Percentiles rank a stretch among this genome's conserved stretches.
Evolutionary conservation across 208 protist genomes (phyloP).

Genomic region (Entamoeba histolytica): DNA sequence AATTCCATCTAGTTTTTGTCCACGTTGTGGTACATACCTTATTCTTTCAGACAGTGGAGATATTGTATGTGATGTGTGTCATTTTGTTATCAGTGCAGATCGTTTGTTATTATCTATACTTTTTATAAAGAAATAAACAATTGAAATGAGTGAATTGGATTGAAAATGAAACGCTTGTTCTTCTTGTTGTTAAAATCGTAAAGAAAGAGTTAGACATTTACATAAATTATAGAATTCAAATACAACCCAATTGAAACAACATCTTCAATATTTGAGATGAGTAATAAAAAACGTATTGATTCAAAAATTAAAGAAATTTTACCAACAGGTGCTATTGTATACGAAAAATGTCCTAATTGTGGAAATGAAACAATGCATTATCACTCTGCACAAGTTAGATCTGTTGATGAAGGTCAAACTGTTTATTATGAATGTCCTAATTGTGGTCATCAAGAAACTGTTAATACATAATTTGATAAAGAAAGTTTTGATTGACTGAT

Average conservation of each 20-base stretch:
- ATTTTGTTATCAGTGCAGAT: background rate
- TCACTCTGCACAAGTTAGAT: background rate
- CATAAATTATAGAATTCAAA: background rate
- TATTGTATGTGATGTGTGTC: background rate
- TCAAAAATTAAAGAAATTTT: background rate
- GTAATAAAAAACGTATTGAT: background rate
- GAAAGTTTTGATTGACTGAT: too few relatives aligned
- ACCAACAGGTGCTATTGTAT: background rate
- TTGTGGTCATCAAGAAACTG: background rate
- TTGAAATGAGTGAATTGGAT: too few relatives aligned
- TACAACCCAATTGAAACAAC: background rate
- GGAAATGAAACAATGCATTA: background rate
- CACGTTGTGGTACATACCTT: background rate
- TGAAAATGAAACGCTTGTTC: too few relatives aligned
- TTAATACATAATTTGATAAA: background rate
- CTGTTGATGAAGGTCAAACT: background rate
- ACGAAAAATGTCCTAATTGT: background rate
- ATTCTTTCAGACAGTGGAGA: background rate
- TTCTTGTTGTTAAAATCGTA: background rate
- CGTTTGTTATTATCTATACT: background rate
- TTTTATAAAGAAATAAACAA: too few relatives aligned
- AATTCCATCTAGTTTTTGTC: background rate
- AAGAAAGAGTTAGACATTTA: background rate
- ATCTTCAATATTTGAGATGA: background rate
- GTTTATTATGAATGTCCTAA: background rate